phyloP scores from a whole-genome alignment of 352 stramenopile species.

The Phytophthora citrophthora region DNA sequence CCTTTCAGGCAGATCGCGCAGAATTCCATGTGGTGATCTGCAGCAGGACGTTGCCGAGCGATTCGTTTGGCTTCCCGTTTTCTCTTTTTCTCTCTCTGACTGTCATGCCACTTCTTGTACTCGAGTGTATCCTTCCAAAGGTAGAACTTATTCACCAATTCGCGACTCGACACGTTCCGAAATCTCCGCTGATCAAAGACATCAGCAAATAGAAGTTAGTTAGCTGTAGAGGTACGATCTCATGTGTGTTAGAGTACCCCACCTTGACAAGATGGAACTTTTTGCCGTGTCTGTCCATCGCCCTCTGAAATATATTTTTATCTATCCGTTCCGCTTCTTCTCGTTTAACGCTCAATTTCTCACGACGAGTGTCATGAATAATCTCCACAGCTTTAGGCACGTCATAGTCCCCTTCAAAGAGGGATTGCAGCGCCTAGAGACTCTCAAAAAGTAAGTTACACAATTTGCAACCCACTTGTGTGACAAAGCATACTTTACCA shows the following conservation, averaged over 20 bases:
- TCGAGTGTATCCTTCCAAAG: constrained; percentile 62
- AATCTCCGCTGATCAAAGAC: constrained; percentile 46
- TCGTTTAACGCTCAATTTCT: constrained; percentile 36
- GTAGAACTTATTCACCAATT: constrained; percentile 72
- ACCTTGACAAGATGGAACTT: constrained; percentile 73
- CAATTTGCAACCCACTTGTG: constrained; percentile 12
- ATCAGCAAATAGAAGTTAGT: neutral
- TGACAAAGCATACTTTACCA: constrained; percentile 40
- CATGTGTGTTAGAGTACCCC: neutral
- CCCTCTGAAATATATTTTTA: constrained; percentile 47
- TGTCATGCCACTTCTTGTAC: constrained; percentile 62
- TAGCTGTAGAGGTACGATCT: too few relatives aligned
- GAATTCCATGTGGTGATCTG: constrained; percentile 74
- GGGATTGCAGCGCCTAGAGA: constrained; percentile 55
- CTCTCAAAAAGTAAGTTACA: constrained; percentile 2
- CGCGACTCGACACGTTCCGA: constrained; percentile 38
- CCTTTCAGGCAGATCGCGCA: constrained; percentile 75
- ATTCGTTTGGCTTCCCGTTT: constrained; percentile 61
- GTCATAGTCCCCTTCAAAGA: constrained; percentile 59
- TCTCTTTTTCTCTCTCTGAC: constrained; percentile 46
- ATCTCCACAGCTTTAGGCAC: constrained; percentile 43
- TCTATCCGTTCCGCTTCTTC: constrained; percentile 42
- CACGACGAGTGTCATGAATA: constrained; percentile 45
- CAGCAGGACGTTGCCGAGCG: constrained; percentile 17
- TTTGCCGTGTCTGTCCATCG: constrained; percentile 61